Conservation (phyloP, 306 rosid species). For the Quercus alba region DNA sequence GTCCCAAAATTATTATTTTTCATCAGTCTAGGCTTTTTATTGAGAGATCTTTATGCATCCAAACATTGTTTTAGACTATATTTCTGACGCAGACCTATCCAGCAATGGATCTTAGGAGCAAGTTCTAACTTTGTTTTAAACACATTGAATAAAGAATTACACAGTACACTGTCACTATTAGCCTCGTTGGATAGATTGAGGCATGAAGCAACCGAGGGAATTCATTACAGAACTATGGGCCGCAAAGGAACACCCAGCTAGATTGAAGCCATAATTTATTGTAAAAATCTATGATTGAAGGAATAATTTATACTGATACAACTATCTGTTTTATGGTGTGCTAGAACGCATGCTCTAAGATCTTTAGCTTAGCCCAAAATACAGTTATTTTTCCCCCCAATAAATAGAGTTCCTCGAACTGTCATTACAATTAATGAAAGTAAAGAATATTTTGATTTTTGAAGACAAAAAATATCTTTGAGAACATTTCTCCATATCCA, state of each 20-base stretch:
- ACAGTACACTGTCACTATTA: neutral
- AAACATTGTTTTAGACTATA: neutral
- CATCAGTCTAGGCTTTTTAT: constrained; percentile 1
- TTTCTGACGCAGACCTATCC: neutral
- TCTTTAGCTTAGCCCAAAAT: neutral
- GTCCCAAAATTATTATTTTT: neutral
- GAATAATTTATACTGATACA: too few relatives aligned
- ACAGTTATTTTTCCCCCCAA: neutral
- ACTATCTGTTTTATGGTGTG: neutral
- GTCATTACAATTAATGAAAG: neutral
- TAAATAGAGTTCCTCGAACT: neutral
- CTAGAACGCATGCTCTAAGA: neutral
- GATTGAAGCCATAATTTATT: too few relatives aligned
- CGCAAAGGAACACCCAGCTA: too few relatives aligned
- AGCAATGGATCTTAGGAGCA: neutral
- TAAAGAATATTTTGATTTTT: neutral
- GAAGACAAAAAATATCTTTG: neutral
- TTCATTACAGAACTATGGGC: too few relatives aligned
- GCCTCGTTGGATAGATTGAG: neutral
- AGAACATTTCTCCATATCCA: too few relatives aligned
- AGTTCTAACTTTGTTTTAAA: neutral
- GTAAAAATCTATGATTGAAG: too few relatives aligned
- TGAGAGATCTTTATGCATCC: neutral
- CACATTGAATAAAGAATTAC: neutral
- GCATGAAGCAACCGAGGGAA: neutral